Evolutionary conservation across 192 early-diverging fungal species (phyloP), one percentile per base, ranked within the genome.

Genomic region (Backusella psychrophila): DNA sequence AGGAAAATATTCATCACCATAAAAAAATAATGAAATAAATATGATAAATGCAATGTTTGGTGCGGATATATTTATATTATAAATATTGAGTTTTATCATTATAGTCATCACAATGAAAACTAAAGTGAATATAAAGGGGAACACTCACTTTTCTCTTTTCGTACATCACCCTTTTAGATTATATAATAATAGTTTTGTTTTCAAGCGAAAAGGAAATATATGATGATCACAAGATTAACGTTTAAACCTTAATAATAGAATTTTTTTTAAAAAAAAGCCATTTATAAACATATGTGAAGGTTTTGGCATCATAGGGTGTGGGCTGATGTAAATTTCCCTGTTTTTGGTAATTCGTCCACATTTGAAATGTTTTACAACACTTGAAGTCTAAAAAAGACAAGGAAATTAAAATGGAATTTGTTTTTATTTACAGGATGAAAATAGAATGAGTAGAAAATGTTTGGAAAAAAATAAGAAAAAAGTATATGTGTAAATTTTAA

Each of bases 391-490:
- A 63, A 63, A 63, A 26, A 29, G 56, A 63, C 26, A 63, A 39
- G 9, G 34, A 34, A 67, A 23, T 69, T 11, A 41, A 26, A 23
- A 69, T 69, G 38, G 68, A 69, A 69, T 39, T 69, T 41, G 34
- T 41, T 69, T 69, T 63, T 63, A 69, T 69, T 69, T 69, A 69
- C 68, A 69, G 36, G 34, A 38, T 68, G 66, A 68, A 68, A 21
- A 36, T 35, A 68, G 66, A 36, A 36, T 35, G 34, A 41, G 39
- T n/a, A 38, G n/a, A 69, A 35, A 67, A 44, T 17, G 19, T 67
- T 19, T 19, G 19, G 35, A 34, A 67, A 67, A 34, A 67, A 67
- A n/a, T 44, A 36, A n/a, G 4, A 69, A 36, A 38, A 17, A 36
- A 15, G 14, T 11, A 38, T 9, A 69, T 41, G 21, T 69, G 23